A percentile compares a stretch with the other conserved stretches of the same genome.
phyloP scores from a whole-genome alignment of 257 asterid genomes.

The Fraxinus quadrangulata region DNA sequence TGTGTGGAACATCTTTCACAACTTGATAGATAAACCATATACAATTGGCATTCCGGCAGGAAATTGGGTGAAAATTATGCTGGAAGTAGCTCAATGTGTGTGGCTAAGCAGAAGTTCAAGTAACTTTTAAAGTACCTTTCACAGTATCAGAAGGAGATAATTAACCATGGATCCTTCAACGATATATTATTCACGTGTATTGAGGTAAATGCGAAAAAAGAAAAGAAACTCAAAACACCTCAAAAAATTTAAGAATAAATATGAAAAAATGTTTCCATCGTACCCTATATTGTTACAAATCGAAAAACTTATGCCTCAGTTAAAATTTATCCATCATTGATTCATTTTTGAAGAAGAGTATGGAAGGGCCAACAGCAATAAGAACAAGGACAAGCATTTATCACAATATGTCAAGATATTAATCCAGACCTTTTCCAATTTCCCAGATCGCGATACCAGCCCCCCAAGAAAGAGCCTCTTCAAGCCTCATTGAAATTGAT shows the following conservation, averaged over 20 bases:
- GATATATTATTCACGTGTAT: not conserved
- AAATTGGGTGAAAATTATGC: not conserved
- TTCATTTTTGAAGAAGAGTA: not conserved
- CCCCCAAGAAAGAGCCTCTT: constrained; percentile 78
- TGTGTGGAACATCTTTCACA: too few species aligned
- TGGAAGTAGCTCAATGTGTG: not conserved
- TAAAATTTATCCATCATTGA: not conserved
- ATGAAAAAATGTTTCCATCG: not conserved
- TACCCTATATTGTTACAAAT: not conserved
- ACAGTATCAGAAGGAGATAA: too few species aligned
- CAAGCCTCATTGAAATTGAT: constrained; percentile 69
- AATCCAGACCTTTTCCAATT: constrained; percentile 90
- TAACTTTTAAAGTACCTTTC: not conserved
- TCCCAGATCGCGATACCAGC: constrained; percentile 96
- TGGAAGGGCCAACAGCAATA: not conserved
- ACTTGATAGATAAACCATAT: not conserved
- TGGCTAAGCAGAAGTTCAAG: not conserved
- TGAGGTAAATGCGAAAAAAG: not conserved
- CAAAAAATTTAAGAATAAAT: not conserved
- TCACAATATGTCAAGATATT: constrained; percentile 70
- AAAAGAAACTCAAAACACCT: not conserved
- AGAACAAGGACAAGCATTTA: constrained; percentile 3
- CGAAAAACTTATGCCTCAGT: not conserved
- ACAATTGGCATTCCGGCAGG: not conserved
- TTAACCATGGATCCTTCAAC: not conserved